Evolutionary conservation across 2,329 filamentous ascomycete species (phyloP).

Genomic region (Fusarium sp.): DNA sequence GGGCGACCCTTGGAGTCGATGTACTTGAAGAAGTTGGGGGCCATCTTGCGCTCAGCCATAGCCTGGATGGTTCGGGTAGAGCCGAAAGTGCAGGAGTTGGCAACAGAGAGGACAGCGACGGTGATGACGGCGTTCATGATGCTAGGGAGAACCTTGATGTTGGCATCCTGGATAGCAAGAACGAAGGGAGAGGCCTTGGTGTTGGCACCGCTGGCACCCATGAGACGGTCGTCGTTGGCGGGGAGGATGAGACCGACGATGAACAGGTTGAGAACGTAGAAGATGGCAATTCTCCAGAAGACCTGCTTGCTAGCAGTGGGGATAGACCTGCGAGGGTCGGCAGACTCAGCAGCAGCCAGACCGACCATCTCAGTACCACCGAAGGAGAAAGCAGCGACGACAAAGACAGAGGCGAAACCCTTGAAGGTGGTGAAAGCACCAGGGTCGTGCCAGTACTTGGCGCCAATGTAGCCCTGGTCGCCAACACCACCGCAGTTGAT

Average conservation of each 20-base stretch:
- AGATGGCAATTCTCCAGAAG: slow-evolving; percentile 93
- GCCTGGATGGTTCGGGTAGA: slow-evolving; percentile 92
- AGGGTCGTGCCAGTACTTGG: slow-evolving; percentile 80
- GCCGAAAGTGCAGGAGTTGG: slow-evolving; percentile 92
- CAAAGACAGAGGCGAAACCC: slow-evolving; percentile 82
- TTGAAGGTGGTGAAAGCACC: slow-evolving; percentile 89
- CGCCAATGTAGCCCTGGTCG: slow-evolving; percentile 83
- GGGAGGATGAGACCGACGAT: slow-evolving; percentile 88
- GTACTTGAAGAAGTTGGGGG: slow-evolving; percentile 82
- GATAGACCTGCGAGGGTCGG: slow-evolving; percentile 82
- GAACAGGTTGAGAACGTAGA: slow-evolving; percentile 88
- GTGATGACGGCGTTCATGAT: slow-evolving; percentile 96
- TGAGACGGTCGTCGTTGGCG: slow-evolving; percentile 75
- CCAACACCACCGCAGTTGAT: slow-evolving; percentile 87
- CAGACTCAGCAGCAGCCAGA: slow-evolving; percentile 82
- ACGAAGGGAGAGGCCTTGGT: slow-evolving; percentile 90
- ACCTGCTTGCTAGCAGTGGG: slow-evolving; percentile 93
- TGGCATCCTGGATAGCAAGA: slow-evolving; percentile 88
- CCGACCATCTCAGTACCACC: slow-evolving; percentile 83
- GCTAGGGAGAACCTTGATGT: slow-evolving; percentile 84
- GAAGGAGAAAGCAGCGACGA: slow-evolving; percentile 81
- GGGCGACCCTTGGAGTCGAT: slow-evolving; percentile 87
- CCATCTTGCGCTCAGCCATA: slow-evolving; percentile 88
- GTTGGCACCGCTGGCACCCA: slow-evolving; percentile 71
- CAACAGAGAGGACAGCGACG: slow-evolving; percentile 90